Conservation (phyloP, 805 yeast species). For the Candida argentea region DNA sequence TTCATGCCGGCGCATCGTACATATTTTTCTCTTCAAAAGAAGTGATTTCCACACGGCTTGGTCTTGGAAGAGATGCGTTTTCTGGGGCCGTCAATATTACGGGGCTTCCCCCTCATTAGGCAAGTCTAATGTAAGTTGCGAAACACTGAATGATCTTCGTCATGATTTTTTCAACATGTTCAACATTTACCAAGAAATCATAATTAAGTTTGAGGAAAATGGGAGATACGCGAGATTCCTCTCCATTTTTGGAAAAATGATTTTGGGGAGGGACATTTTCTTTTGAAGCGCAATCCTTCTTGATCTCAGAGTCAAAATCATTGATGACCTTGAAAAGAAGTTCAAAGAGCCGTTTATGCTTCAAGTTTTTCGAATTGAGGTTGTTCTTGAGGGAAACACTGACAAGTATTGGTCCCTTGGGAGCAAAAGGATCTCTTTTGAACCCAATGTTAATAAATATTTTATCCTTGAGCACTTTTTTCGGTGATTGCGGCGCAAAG, state of each 20-base stretch:
- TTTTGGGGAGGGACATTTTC: background rate
- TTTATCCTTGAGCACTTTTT: conserved; percentile 26
- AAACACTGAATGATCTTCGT: conserved; percentile 20
- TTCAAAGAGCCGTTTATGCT: conserved; percentile 30
- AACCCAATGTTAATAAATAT: conserved; percentile 10
- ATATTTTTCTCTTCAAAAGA: too few species aligned
- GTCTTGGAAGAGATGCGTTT: too few species aligned
- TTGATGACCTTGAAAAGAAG: conserved; percentile 18
- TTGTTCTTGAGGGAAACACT: conserved; percentile 28
- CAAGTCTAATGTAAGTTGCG: too few species aligned
- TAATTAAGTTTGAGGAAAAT: conserved; percentile 24
- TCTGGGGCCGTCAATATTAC: too few species aligned
- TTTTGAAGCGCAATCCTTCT: conserved; percentile 3
- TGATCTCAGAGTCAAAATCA: conserved; percentile 10
- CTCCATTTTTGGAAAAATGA: too few species aligned
- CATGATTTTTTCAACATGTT: conserved; percentile 20
- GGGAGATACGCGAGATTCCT: background rate
- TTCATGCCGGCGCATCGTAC: too few species aligned
- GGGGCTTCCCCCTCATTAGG: too few species aligned
- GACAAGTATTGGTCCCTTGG: conserved; percentile 9
- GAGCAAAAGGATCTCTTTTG: conserved; percentile 20
- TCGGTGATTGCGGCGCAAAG: conserved; percentile 13
- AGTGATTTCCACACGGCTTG: too few species aligned
- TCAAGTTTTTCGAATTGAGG: conserved; percentile 24
- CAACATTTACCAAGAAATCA: conserved; percentile 23